These are phyloP conservation scores for Phytophthora cryptogea DNA, from an alignment of 352 stramenopile genomes.

Conservation along the genomic window DNA sequence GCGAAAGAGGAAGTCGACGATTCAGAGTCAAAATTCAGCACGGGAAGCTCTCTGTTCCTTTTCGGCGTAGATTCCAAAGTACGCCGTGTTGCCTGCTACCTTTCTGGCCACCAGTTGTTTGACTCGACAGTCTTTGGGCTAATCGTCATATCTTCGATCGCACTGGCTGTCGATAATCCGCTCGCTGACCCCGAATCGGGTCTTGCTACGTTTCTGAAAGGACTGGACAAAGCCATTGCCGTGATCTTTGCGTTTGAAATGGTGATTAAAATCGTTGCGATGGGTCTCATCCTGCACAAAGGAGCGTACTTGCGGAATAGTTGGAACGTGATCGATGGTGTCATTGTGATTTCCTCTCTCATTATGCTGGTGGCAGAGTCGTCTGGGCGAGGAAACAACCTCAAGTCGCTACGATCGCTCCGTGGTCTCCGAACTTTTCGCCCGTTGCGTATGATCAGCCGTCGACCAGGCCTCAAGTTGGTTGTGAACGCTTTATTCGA, in stretches of 20 bases:
- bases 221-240: constrained; percentile 77
- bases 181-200: constrained; percentile 57
- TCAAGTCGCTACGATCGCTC: constrained; percentile 85
- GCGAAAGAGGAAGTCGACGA: constrained; percentile 7
- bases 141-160: constrained; percentile 85
- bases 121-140: constrained; percentile 80
- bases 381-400: constrained; percentile 37
- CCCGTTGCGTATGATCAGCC: constrained; percentile 91
- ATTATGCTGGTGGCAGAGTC: constrained; percentile 67
- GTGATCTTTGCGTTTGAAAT: constrained; percentile 90
- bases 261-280: constrained; percentile 88
- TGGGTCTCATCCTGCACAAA: constrained; percentile 74
- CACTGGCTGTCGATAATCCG: constrained; percentile 89
- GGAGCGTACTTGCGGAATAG: constrained; percentile 77
- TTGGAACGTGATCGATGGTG: constrained; percentile 92
- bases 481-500: constrained; percentile 92
- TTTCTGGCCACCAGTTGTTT: constrained; percentile 77
- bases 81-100: constrained; percentile 39
- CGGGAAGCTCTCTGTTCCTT: constrained; percentile 49
- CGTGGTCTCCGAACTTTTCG: constrained; percentile 87
- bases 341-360: constrained; percentile 87
- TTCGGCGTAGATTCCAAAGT: constrained; percentile 50
- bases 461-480: constrained; percentile 83
- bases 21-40: not conserved
- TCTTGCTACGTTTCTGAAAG: constrained; percentile 48